phyloP scores from a whole-genome alignment of 1,139 yeast species.

The Suhomyces guaymorum region DNA sequence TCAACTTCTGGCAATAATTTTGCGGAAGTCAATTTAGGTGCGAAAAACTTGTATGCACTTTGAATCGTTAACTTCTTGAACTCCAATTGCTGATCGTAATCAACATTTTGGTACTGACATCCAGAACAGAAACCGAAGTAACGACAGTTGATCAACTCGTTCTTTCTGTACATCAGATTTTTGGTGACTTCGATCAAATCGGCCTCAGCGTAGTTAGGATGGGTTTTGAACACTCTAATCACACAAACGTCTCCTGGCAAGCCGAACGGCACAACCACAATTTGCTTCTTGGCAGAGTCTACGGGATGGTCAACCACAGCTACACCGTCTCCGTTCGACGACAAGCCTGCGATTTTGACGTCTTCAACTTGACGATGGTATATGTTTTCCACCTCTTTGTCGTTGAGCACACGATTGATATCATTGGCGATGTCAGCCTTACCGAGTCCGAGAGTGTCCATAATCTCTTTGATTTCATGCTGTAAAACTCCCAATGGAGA shows the following conservation, averaged over 20 bases:
- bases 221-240: constrained; percentile 74
- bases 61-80: constrained; percentile 73
- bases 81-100: constrained; percentile 68
- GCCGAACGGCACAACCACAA: constrained; percentile 77
- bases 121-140: constrained; percentile 64
- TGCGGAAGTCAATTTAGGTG: constrained; percentile 42
- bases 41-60: constrained; percentile 81
- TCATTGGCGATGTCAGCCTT: constrained; percentile 59
- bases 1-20: constrained; percentile 55
- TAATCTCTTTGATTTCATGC: constrained; percentile 66
- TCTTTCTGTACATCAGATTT: constrained; percentile 52
- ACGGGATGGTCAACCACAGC: constrained; percentile 63
- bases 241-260: constrained; percentile 80
- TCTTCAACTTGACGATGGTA: constrained; percentile 62
- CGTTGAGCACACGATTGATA: constrained; percentile 63
- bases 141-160: constrained; percentile 45
- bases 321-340: constrained; percentile 82
- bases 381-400: constrained; percentile 47
- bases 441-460: constrained; percentile 44
- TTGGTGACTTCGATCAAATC: constrained; percentile 61
- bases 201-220: constrained; percentile 71
- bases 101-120: constrained; percentile 85
- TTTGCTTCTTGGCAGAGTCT: constrained; percentile 36
- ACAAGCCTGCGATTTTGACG: constrained; percentile 57
- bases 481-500: constrained; percentile 80